A percentile compares a stretch with the other conserved stretches of the same genome.
Evolutionary conservation across 371 early-diverging fungal species (phyloP).

Genomic region (Nematocida sp.): DNA sequence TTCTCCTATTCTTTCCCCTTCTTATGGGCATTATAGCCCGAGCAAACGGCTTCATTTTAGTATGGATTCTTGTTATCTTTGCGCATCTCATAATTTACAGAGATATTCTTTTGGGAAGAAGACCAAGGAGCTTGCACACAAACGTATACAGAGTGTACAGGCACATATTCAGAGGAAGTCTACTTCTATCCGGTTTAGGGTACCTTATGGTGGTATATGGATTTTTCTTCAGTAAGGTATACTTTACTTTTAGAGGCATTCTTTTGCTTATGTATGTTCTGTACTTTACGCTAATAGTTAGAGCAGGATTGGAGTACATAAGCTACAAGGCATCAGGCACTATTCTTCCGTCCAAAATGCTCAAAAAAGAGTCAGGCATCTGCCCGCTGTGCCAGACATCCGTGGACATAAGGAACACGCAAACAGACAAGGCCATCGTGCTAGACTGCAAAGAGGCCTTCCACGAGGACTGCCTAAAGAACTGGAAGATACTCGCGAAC

Average conservation of each 20-base stretch:
- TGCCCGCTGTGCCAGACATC: constrained; percentile 43
- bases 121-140: constrained; percentile 26
- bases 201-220: constrained; percentile 38
- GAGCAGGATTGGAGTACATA: constrained; percentile 60
- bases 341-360: constrained; percentile 36
- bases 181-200: constrained; percentile 6
- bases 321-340: constrained; percentile 52
- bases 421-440: constrained; percentile 44
- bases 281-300: constrained; percentile 64
- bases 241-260: constrained; percentile 1
- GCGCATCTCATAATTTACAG: constrained; percentile 39
- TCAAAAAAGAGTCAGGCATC: constrained; percentile 21
- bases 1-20: constrained; percentile 59
- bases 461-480: constrained; percentile 83
- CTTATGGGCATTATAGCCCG: constrained; percentile 37
- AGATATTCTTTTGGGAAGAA: constrained; percentile 40
- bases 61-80: constrained; percentile 50
- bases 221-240: constrained; percentile 8
- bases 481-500: constrained; percentile 83
- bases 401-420: not conserved
- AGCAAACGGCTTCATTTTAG: constrained; percentile 41
- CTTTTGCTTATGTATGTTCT: constrained; percentile 53
- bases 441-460: constrained; percentile 66
- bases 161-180: constrained; percentile 17
- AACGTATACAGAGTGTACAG: constrained; percentile 37